phyloP scores from a whole-genome alignment of 441 rosid genomes.

The Kokia cookei region DNA sequence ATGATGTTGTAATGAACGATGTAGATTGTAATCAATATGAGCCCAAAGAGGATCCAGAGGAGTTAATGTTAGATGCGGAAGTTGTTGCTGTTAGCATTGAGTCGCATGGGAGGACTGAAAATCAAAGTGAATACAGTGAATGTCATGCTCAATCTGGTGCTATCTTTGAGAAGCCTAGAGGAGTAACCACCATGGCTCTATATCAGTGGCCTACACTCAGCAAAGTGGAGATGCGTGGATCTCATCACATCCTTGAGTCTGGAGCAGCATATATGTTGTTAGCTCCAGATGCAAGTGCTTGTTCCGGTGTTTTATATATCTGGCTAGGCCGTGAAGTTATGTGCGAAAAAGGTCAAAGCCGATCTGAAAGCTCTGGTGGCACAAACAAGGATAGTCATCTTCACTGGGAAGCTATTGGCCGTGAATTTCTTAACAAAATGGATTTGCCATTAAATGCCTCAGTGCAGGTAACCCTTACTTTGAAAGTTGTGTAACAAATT shows the following conservation, averaged over 20 bases:
- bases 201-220: conserved; percentile 34
- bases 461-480: conserved; percentile 25
- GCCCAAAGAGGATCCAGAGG: conserved; percentile 23
- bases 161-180: not conserved
- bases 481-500: not conserved
- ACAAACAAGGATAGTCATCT: conserved; percentile 7
- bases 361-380: conserved; percentile 4
- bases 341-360: conserved; percentile 10
- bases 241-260: conserved; percentile 20
- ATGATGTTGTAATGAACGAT: conserved; percentile 32
- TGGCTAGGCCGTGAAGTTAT: conserved; percentile 28
- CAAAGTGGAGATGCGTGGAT: conserved; percentile 22
- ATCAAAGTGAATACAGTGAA: conserved; percentile 5
- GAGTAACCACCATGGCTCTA: conserved; percentile 11
- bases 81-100: conserved; percentile 6
- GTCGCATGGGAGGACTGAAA: conserved; percentile 16
- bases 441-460: conserved; percentile 17
- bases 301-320: conserved; percentile 18
- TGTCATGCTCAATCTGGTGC: conserved; percentile 3
- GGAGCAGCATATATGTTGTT: conserved; percentile 30
- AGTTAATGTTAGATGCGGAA: conserved; percentile 32
- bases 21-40: conserved; percentile 15
- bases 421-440: conserved; percentile 21
- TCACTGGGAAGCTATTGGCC: conserved; percentile 22
- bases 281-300: conserved; percentile 14